Evolutionary conservation across 345 rosid genomes (phyloP).

Genomic region (Citrus maxima): DNA sequence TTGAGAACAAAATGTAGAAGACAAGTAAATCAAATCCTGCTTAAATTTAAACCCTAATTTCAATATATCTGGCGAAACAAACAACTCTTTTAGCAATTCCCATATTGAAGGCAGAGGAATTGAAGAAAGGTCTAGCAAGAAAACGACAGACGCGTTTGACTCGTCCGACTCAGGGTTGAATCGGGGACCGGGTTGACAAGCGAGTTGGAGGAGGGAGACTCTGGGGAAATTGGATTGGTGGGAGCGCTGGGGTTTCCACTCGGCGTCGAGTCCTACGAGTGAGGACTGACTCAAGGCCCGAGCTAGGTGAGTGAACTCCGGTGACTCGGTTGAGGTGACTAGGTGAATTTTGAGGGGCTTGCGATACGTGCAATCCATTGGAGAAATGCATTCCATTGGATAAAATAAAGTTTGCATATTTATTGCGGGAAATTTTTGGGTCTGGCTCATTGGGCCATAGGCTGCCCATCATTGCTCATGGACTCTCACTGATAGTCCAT

Average conservation of each 20-base stretch:
- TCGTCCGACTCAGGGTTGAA: slow-evolving; percentile 24
- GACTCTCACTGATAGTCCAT: not conserved
- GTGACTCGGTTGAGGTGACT: slow-evolving; percentile 53
- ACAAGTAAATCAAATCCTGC: slow-evolving; percentile 81
- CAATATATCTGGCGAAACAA: slow-evolving; percentile 69
- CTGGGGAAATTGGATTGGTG: slow-evolving; percentile 49
- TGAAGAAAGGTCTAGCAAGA: slow-evolving; percentile 61
- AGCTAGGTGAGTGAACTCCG: slow-evolving; percentile 67
- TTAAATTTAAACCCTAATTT: slow-evolving; percentile 79
- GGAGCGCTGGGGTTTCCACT: slow-evolving; percentile 68
- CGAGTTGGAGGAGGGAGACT: slow-evolving; percentile 78
- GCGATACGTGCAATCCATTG: slow-evolving; percentile 25
- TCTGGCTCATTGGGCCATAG: not conserved
- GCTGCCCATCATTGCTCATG: not conserved
- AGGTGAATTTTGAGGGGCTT: slow-evolving; percentile 35
- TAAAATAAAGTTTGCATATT: not conserved
- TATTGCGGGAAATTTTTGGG: not conserved
- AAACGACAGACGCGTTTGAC: slow-evolving; percentile 45
- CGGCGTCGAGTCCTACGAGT: slow-evolving; percentile 77
- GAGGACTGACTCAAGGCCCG: slow-evolving; percentile 53
- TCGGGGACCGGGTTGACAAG: slow-evolving; percentile 44
- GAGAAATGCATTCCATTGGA: not conserved
- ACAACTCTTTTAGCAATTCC: slow-evolving; percentile 56
- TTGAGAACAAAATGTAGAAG: slow-evolving; percentile 64
- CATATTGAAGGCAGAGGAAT: slow-evolving; percentile 56